phyloP scores from a whole-genome alignment of 2,329 filamentous ascomycete genomes.

The Colletotrichum salicis region DNA sequence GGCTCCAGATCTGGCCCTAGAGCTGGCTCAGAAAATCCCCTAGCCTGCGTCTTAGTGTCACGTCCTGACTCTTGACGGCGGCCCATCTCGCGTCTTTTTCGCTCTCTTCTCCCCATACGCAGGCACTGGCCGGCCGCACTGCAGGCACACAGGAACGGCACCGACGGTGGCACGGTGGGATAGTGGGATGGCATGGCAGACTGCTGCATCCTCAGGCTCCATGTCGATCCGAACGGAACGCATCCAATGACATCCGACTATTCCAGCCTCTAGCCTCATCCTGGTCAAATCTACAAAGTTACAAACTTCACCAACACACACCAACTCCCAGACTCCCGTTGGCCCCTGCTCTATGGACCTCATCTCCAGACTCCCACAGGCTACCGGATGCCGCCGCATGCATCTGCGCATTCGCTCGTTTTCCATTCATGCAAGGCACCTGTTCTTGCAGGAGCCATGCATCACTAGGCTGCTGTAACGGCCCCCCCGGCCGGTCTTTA shows the following conservation, averaged over 20 bases:
- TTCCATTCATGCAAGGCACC: conserved; percentile 17
- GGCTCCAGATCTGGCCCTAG: conserved; percentile 8
- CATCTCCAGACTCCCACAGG: neutral
- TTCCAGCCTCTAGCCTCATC: neutral
- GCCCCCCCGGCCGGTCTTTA: neutral
- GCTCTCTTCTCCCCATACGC: neutral
- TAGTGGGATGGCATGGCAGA: neutral
- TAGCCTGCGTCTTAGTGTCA: conserved; percentile 1
- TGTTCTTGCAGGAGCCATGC: conserved; percentile 1
- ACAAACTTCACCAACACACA: neutral
- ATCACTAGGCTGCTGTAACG: neutral
- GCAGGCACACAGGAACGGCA: neutral
- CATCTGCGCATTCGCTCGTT: neutral
- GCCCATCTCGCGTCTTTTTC: neutral
- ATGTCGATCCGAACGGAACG: neutral
- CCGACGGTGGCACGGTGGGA: neutral
- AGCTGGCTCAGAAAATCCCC: conserved; percentile 2
- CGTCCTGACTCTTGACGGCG: conserved; percentile 14
- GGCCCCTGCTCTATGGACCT: neutral
- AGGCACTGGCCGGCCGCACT: neutral
- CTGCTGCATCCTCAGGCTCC: neutral
- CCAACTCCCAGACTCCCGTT: neutral
- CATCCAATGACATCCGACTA: neutral
- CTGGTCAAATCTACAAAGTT: neutral
- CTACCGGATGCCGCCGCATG: neutral